phyloP scores from a whole-genome alignment of 306 rosid genomes.

The Vigna mungo region DNA sequence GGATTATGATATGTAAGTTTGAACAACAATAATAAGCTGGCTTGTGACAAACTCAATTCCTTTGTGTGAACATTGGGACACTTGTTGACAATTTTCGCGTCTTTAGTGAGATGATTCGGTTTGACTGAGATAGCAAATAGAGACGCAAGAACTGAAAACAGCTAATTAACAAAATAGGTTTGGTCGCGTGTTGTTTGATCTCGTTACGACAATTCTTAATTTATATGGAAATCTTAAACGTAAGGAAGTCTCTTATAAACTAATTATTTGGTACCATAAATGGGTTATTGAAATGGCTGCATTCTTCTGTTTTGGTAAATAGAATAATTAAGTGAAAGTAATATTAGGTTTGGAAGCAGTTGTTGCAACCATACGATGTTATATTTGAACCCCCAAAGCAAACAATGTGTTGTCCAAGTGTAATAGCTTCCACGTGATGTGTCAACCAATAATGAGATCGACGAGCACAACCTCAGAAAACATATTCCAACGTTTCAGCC shows the following conservation, averaged over 20 bases:
- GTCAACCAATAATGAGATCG: neutral
- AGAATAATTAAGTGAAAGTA: neutral
- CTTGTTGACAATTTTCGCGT: neutral
- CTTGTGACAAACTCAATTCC: neutral
- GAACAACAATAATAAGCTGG: neutral
- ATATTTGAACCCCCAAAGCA: neutral
- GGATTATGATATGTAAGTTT: neutral
- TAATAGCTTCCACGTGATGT: neutral
- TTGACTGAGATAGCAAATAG: constrained; percentile 17
- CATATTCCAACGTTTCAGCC: constrained; percentile 21
- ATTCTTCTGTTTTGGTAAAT: constrained; percentile 8
- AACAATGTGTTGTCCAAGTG: neutral
- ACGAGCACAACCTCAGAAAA: neutral
- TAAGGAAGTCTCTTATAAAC: neutral
- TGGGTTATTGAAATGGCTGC: neutral
- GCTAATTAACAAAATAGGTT: constrained; percentile 13
- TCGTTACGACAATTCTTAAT: neutral
- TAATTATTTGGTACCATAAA: neutral
- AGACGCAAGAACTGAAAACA: constrained; percentile 12
- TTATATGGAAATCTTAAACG: neutral
- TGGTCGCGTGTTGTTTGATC: neutral
- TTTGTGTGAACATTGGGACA: neutral
- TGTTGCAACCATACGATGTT: neutral
- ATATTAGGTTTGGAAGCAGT: constrained; percentile 12
- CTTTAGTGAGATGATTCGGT: neutral